Percentiles rank a stretch among this genome's conserved stretches.
Evolutionary conservation across 352 stramenopile genomes (phyloP).

Genomic region (Phytophthora fragariae): DNA sequence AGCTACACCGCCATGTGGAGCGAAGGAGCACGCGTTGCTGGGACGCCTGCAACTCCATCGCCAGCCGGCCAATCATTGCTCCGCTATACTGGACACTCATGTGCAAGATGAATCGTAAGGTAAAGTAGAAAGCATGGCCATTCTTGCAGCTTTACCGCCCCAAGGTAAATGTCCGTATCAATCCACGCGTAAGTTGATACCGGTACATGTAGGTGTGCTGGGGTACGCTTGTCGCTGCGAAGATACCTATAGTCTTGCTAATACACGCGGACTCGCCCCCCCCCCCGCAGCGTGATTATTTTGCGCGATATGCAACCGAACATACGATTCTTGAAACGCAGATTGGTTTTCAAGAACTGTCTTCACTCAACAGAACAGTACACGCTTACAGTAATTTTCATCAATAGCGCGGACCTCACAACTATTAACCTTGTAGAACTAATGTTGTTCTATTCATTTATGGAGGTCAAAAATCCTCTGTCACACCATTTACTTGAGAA

Average conservation of each 20-base stretch:
- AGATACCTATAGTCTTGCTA: too few species aligned
- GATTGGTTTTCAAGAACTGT: conserved; percentile 24
- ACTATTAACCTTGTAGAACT: too few species aligned
- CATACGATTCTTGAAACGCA: conserved; percentile 39
- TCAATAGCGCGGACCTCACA: too few species aligned
- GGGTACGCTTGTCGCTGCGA: background rate
- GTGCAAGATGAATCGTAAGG: conserved; percentile 18
- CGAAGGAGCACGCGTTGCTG: conserved; percentile 8
- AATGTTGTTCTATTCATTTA: too few species aligned
- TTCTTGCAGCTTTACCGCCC: too few species aligned
- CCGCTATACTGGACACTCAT: conserved; percentile 11
- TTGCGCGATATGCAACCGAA: conserved; percentile 29
- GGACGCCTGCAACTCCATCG: conserved; percentile 2
- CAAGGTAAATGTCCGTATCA: too few species aligned
- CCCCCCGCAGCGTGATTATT: conserved; percentile 12
- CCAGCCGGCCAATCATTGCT: conserved; percentile 21
- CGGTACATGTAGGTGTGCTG: too few species aligned
- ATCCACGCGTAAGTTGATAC: background rate
- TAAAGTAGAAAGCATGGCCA: background rate
- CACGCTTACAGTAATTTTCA: too few species aligned
- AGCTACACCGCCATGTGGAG: conserved; percentile 31
- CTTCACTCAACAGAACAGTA: background rate
- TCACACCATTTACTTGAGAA: too few species aligned
- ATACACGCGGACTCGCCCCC: background rate
- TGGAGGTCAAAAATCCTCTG: too few species aligned